Base-by-base conservation (phyloP, 179 eudicot genomes). In the Spergularia azorica region DNA sequence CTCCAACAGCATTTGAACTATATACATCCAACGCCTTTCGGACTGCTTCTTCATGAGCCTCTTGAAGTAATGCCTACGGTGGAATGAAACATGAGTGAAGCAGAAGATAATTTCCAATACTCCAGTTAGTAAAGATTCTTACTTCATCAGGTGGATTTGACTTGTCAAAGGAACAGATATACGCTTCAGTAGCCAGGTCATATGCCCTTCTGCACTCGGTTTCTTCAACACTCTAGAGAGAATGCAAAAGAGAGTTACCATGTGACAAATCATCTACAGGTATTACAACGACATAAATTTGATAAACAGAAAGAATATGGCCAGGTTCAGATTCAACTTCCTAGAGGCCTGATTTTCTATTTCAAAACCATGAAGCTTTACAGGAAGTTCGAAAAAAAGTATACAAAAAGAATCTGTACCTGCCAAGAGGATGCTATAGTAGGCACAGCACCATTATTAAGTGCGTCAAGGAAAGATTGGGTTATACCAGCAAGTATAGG, bases 391-490 rank as follows among this genome's bases (percentile, higher is more conserved):
- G 61, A 15, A 11, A 48, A 65, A 36, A 36, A 36, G 3, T 36
- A 36, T 36, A 36, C 2, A 36, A 36, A 36, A 36, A 2, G 39
- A 36, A 36, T 36, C 39, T 36, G 39, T 36, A 90, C 99, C 99
- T 94, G 93, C 99, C 98, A 96, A 64, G 97, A 96, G 74, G 99
- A 94, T 52, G 96, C 88, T 77, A 96, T 96, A 72, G 96, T 90
- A 48, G 99, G 99, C 76, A 94, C 97, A n/a, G 98, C 98, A 67
- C 99, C 99, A 73, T 91, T 89, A 73, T 96, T 96, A 68, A 96
- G 81, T 58, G 98, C 99, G 86, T 96, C 99, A 71, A 96, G 85
- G 85, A 92, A 94, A 48, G 98, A 94, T 72, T 96, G 96, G 39
- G 97, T 88, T 20, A 96, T 80, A 67, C 97, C 94, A 83, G 97